Evolutionary conservation across 2,329 filamentous ascomycete species (phyloP), one percentile per base, ranked within the genome.

Genomic region (Ophiostoma montium): DNA sequence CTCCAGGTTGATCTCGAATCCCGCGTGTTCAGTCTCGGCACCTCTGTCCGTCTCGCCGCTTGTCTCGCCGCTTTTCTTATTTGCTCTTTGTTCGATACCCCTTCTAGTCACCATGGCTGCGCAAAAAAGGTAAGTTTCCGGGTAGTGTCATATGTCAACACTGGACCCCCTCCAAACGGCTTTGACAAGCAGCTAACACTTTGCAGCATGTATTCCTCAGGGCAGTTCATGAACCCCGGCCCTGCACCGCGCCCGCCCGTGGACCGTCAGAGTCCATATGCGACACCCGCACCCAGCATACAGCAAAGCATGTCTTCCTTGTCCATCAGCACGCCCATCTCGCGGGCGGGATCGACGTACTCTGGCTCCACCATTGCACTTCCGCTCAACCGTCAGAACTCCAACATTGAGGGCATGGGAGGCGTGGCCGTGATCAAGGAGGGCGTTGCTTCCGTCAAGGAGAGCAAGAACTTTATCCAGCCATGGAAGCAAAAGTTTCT

Each of bases 191-290:
- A 27, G 15, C 21, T 43, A 32, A 33, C 18, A n/a, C 33, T 6
- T 15, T 4, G 30, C 33, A 80, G 75, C 61, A 65, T 74, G 58
- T 82, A 80, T 61, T 67, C 74, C 38, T 69, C 70, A 56, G 76
- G 72, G 59, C 77, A 80, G 65, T 96, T 96, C 70, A 94, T 96
- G 85, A 96, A 96, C 66, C 88, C 92, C 54, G 88, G 92, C 56
- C 90, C 92, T 58, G 90, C 92, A 57, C 92, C 92, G 56, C 83
- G 85, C 60, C 90, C 92, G 53, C 92, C 90, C 18, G 82, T 76
- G 52, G 86, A 92, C 61, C 80, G 86, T 59, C 86, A 88, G 53
- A 82, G 86, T 61, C 78, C 95, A 57, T 81, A 82, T 59, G 74
- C 94, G 53, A 87, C 84, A 38, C 88, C 82, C 53, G 84, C 78